A percentile compares a stretch with the other conserved stretches of the same genome.
Conservation (phyloP, 2,329 filamentous ascomycete genomes). For the Colletotrichum orchidophilum region DNA sequence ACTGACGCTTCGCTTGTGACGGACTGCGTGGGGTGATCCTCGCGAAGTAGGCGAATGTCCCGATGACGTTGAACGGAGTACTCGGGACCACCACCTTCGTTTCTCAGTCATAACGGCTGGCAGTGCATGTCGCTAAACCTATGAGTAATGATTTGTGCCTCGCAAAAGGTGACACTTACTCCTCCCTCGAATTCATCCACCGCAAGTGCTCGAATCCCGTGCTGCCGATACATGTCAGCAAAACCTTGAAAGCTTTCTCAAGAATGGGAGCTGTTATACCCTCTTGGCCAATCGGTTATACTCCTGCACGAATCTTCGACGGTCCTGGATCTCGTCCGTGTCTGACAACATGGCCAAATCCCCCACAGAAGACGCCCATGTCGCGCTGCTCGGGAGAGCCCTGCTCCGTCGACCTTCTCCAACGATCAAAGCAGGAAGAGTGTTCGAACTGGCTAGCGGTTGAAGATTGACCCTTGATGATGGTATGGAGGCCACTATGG, state of each 20-base stretch:
- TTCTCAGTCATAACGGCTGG: conserved; percentile 39
- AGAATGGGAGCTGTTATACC: conserved; percentile 47
- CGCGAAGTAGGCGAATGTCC: conserved; percentile 4
- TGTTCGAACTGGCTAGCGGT: conserved; percentile 26
- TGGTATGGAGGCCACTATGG: neutral
- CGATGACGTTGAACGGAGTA: conserved; percentile 42
- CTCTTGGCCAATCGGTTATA: conserved; percentile 70
- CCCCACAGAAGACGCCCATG: conserved; percentile 67
- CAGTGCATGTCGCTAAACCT: conserved; percentile 1
- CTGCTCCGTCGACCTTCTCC: conserved; percentile 33
- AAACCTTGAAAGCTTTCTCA: neutral
- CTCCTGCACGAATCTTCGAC: conserved; percentile 60
- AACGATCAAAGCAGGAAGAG: conserved; percentile 32
- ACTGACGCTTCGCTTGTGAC: conserved; percentile 63
- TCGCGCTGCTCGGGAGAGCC: conserved; percentile 56
- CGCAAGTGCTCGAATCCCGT: conserved; percentile 58
- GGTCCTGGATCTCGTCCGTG: conserved; percentile 58
- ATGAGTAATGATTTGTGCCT: neutral
- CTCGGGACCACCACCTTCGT: conserved; percentile 49
- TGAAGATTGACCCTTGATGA: neutral
- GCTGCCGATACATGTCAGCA: conserved; percentile 46
- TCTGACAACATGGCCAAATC: conserved; percentile 58
- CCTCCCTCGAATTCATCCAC: conserved; percentile 44
- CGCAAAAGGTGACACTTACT: neutral
- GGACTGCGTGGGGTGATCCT: conserved; percentile 36